A percentile compares a stretch with the other conserved stretches of the same genome.
These are phyloP conservation scores for Metarhizium album DNA, from an alignment of 2,329 filamentous ascomycete genomes.

Conservation along the genomic window DNA sequence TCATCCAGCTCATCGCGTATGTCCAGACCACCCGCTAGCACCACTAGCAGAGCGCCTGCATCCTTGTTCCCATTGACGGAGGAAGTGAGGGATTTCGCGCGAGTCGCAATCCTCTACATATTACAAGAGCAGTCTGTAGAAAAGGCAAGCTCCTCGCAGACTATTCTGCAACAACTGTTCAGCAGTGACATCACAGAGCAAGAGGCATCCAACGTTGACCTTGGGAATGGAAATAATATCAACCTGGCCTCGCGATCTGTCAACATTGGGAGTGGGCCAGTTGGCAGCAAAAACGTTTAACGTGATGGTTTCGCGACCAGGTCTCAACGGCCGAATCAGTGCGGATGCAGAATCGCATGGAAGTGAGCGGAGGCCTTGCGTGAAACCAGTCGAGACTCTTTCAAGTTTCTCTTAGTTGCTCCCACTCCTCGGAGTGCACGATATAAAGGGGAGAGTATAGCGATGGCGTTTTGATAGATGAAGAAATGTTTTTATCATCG, in stretches of 20 bases:
- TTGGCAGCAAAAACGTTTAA: slow-evolving; percentile 17
- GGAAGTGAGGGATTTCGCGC: slow-evolving; percentile 51
- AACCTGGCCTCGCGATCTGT: slow-evolving; percentile 39
- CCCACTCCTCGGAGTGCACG: slow-evolving; percentile 3
- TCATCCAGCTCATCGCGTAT: not conserved
- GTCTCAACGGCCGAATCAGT: not conserved
- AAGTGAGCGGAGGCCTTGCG: not conserved
- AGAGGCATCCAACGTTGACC: slow-evolving; percentile 29
- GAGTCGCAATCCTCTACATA: slow-evolving; percentile 50
- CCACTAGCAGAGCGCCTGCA: slow-evolving; percentile 1
- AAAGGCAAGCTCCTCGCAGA: slow-evolving; percentile 43
- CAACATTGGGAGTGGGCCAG: slow-evolving; percentile 21
- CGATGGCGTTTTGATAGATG: slow-evolving; percentile 16
- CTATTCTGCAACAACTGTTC: slow-evolving; percentile 44
- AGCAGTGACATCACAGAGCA: slow-evolving; percentile 26
- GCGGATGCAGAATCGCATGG: not conserved
- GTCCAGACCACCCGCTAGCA: not conserved
- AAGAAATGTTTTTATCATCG: slow-evolving; percentile 13
- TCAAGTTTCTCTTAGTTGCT: not conserved
- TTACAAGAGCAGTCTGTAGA: slow-evolving; percentile 43
- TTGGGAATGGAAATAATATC: slow-evolving; percentile 35
- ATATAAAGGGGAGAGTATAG: slow-evolving; percentile 18
- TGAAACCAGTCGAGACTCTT: not conserved
- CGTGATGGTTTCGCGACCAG: slow-evolving; percentile 2
- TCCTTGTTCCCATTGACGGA: slow-evolving; percentile 42